Base-by-base conservation (phyloP, 1,284 basidiomycete genomes). In the Phellopilus nigrolimitatus region DNA sequence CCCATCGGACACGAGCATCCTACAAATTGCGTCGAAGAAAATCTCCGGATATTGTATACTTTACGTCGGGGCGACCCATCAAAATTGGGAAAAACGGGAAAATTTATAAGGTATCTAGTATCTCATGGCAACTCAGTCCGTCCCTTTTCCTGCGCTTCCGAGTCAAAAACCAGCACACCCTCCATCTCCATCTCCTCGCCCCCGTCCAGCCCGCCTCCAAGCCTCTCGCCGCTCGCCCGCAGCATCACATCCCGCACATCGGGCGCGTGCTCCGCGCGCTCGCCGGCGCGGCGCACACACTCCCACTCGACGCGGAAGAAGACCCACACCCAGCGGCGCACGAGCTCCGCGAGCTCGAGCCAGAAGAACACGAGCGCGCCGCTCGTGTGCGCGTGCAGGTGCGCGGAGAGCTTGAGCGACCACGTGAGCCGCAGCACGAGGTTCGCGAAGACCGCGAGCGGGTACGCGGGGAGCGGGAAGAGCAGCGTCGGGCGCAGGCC, bases 261-360 rank as follows among this genome's bases (percentile, higher is more conserved):
- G 34, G n/a, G 12, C 7, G 34, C 15, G 34, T 37, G 22, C 21
- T 49, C 45, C 9, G 40, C 36, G 49, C 49, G 60, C 37, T 62
- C 61, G 42, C 58, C 59, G 31, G 56, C 54, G 41, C 42, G 75
- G 66, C 80, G 88, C 47, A 92, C 81, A 9, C 84, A 78, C 70
- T 97, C 93, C 94, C 94, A 97, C 68, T 99, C 97, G 22, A 98
- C 82, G 15, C 97, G 80, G 59, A 99, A 71, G 67, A 97, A 95
- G 7, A 97, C 90, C 97, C 97, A 99, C 68, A 95, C 79, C 89
- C 93, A 97, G 58, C 97, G 70, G 47, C 97, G 74, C 25, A 93
- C 62, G 31, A 99, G 73, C 70, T 99, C 97, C 37, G 95, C 80
- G 41, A 91, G 76, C 70, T 99, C 95, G 59, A 99, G 79, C 71